These are phyloP conservation scores for Trifolium repens DNA, from an alignment of 306 rosid genomes.

Conservation along the genomic window DNA sequence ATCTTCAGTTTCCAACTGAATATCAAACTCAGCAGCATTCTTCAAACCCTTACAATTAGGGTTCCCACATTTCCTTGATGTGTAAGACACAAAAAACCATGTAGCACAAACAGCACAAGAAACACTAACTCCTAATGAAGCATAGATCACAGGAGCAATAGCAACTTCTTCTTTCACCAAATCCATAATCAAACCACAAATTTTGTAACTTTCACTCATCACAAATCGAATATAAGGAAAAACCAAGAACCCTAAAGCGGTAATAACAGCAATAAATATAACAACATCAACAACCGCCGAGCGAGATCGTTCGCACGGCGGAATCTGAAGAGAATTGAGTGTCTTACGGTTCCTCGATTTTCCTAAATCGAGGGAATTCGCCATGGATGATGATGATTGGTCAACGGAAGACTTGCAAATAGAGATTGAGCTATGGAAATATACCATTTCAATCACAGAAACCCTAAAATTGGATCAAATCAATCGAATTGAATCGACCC, in stretches of 20 bases:
- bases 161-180: constrained; percentile 69
- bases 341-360: constrained; percentile 66
- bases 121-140: constrained; percentile 64
- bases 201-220: constrained; percentile 42
- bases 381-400: constrained; percentile 60
- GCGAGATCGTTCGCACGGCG: constrained; percentile 74
- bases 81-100: constrained; percentile 65
- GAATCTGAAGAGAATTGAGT: constrained; percentile 54
- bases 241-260: constrained; percentile 68
- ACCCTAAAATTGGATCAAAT: constrained; percentile 40
- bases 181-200: constrained; percentile 48
- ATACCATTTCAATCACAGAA: constrained; percentile 79
- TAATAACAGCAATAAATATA: constrained; percentile 67
- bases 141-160: constrained; percentile 71
- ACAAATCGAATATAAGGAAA: constrained; percentile 66
- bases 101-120: constrained; percentile 68
- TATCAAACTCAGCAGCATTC: constrained; percentile 85
- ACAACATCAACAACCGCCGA: constrained; percentile 74
- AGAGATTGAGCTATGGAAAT: constrained; percentile 81
- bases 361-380: constrained; percentile 58
- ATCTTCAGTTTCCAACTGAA: constrained; percentile 95
- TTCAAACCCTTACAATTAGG: constrained; percentile 81
- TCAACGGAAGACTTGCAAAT: constrained; percentile 82
- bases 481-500: constrained; percentile 54
- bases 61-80: constrained; percentile 77